Conservation (phyloP, 2,329 filamentous ascomycete species). For the Graphilbum ipis-grandicollis region DNA sequence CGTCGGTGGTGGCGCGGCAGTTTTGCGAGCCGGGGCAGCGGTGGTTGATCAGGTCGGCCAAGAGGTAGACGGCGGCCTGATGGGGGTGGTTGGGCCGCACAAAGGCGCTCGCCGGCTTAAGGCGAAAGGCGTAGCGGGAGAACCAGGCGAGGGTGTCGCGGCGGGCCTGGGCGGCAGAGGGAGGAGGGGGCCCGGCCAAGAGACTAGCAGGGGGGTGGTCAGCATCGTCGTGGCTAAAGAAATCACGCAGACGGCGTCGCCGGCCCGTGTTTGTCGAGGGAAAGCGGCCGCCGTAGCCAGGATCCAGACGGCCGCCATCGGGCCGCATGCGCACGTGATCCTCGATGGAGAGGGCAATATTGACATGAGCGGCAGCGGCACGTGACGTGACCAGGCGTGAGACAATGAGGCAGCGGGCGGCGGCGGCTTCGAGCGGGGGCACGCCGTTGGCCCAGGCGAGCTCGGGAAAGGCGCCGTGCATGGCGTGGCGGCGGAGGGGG, state of each 20-base stretch:
- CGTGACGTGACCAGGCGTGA: conserved; percentile 1
- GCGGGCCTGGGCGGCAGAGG: conserved; percentile 1
- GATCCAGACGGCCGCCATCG: neutral
- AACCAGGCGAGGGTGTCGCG: conserved; percentile 9
- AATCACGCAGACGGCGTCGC: no score
- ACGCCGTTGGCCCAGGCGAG: conserved; percentile 9
- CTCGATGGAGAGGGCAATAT: conserved; percentile 5
- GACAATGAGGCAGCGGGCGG: conserved; percentile 4
- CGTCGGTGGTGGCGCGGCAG: conserved; percentile 11
- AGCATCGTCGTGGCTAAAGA: no score
- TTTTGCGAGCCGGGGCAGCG: conserved; percentile 14
- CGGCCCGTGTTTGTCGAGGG: no score
- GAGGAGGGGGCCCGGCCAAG: neutral
- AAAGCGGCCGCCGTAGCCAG: neutral
- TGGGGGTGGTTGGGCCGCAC: conserved; percentile 3
- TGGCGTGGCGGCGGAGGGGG: neutral
- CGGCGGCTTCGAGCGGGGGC: conserved; percentile 6
- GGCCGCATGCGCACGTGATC: conserved; percentile 10
- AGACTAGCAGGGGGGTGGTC: no score
- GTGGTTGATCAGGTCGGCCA: conserved; percentile 16
- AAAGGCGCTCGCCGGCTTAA: conserved; percentile 5
- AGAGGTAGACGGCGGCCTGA: conserved; percentile 9
- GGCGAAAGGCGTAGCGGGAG: conserved; percentile 10
- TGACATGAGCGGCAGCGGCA: neutral
- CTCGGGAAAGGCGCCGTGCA: conserved; percentile 10